Evolutionary conservation across 2,329 filamentous ascomycete genomes (phyloP).

Genomic region (Fusarium gaditjirri): DNA sequence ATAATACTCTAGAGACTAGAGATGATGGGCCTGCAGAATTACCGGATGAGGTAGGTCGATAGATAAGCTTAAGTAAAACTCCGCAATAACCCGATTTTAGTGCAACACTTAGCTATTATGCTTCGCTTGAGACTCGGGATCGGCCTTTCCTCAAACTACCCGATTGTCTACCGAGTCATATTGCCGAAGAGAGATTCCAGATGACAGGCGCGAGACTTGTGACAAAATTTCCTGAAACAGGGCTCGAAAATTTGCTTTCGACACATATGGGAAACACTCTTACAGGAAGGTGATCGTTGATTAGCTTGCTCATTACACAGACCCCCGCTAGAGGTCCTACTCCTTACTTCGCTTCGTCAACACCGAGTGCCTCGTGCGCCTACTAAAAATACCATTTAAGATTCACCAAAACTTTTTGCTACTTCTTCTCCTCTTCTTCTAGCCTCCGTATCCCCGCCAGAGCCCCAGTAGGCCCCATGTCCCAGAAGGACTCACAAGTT

Average conservation of each 20-base stretch:
- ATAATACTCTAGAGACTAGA: not conserved
- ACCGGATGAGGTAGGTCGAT: slow-evolving; percentile 3
- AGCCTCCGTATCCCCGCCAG: not conserved
- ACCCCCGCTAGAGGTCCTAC: rapidly evolving
- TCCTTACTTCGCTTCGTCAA: not conserved
- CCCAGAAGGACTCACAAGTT: rapidly evolving
- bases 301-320: no score
- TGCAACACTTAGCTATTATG: not conserved
- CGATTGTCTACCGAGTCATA: rapidly evolving
- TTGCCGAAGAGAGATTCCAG: rapidly evolving
- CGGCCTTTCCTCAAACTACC: not conserved
- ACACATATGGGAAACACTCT: no score
- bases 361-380: not conserved
- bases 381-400: not conserved
- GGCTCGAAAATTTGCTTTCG: no score
- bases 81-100: not conserved
- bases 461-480: not conserved
- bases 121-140: not conserved
- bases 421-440: not conserved
- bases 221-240: rapidly evolving
- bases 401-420: not conserved
- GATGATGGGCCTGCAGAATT: not conserved
- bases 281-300: no score
- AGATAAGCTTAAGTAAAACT: slow-evolving; percentile 21
- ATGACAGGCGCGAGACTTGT: rapidly evolving